These are phyloP conservation scores for Fusarium nygamai DNA, from an alignment of 2,329 filamentous ascomycete genomes.

Conservation along the genomic window DNA sequence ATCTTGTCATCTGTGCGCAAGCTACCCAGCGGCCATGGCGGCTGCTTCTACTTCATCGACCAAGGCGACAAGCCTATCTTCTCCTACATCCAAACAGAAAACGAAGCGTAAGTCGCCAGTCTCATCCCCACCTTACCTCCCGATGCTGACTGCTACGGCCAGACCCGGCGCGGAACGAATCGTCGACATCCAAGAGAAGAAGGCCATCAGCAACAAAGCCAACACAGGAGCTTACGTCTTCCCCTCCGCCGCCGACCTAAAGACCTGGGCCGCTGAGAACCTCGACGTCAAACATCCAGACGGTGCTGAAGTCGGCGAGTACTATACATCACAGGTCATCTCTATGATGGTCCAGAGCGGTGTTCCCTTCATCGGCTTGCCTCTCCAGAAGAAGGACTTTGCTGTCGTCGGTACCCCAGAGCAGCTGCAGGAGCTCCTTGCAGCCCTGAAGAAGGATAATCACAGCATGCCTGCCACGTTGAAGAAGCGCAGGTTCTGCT, in stretches of 20 bases:
- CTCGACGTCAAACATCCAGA: not conserved
- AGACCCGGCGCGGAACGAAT: not conserved
- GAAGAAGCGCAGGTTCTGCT: not conserved
- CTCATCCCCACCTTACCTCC: accelerated
- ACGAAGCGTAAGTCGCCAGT: not conserved
- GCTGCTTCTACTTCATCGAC: not conserved
- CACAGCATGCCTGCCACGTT: not conserved
- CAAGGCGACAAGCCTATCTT: not conserved
- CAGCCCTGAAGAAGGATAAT: not conserved
- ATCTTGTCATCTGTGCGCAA: not conserved
- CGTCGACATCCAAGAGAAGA: not conserved
- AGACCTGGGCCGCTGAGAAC: not conserved
- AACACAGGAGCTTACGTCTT: not conserved
- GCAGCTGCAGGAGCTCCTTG: not conserved
- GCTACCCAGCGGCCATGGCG: not conserved
- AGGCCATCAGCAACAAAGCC: not conserved
- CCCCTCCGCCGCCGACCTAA: not conserved
- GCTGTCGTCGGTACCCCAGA: not conserved
- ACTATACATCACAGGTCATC: not conserved
- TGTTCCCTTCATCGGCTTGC: not conserved
- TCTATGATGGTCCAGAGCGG: not conserved
- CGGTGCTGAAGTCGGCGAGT: not conserved
- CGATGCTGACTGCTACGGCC: accelerated
- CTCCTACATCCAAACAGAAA: not conserved
- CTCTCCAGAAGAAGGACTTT: not conserved